A percentile compares a stretch with the other conserved stretches of the same genome.
phyloP scores from a whole-genome alignment of 2,329 filamentous ascomycete genomes.

The Parafenestella ontariensis region DNA sequence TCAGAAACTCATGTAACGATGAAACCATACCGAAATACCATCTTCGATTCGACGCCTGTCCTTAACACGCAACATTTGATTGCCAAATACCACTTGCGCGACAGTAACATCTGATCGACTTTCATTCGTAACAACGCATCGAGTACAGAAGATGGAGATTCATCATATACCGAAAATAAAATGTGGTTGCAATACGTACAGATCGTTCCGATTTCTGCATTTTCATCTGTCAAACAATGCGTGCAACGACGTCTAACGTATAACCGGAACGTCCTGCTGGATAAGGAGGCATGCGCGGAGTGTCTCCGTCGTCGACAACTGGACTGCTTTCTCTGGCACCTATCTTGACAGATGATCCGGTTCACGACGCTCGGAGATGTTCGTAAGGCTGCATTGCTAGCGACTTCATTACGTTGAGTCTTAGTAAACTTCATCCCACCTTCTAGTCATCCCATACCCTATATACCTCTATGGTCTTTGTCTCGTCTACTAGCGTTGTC shows the following conservation, averaged over 20 bases:
- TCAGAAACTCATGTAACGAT: not conserved
- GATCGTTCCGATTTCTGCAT: not conserved
- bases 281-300: too few relatives aligned
- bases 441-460: too few relatives aligned
- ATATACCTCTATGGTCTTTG: too few relatives aligned
- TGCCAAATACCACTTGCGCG: not conserved
- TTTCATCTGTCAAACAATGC: not conserved
- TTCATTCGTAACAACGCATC: not conserved
- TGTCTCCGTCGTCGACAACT: too few relatives aligned
- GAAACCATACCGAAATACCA: not conserved
- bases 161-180: not conserved
- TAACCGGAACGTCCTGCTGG: too few relatives aligned
- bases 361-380: too few relatives aligned
- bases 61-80: not conserved
- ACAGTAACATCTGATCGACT: not conserved
- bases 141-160: not conserved
- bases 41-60: slow-evolving; percentile 7
- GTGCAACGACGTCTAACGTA: not conserved
- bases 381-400: too few relatives aligned
- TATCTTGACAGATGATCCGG: too few relatives aligned
- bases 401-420: too few relatives aligned
- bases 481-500: too few relatives aligned
- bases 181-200: not conserved
- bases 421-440: too few relatives aligned
- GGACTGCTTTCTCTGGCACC: too few relatives aligned